Evolutionary conservation across 345 rosid genomes (phyloP).

Genomic region (Lepidium aucheri): DNA sequence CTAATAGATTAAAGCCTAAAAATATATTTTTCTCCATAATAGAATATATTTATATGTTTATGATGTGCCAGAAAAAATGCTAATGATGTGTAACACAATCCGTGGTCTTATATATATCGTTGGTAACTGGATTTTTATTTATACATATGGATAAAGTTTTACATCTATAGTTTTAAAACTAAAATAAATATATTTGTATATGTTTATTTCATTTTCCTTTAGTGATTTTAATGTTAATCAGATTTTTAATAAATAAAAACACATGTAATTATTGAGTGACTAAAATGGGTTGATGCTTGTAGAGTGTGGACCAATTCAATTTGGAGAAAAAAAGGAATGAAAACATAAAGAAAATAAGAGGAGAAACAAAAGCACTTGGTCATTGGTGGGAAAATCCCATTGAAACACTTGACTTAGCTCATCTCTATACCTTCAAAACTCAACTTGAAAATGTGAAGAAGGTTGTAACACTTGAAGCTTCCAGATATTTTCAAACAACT

Average conservation of each 20-base stretch:
- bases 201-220: too few relatives aligned
- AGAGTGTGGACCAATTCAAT: constrained; percentile 27
- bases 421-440: constrained; percentile 30
- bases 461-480: constrained; percentile 26
- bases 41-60: not conserved
- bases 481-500: not conserved
- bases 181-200: too few relatives aligned
- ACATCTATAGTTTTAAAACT: too few relatives aligned
- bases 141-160: too few relatives aligned
- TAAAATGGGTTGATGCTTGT: not conserved
- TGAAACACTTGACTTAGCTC: constrained; percentile 21
- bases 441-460: constrained; percentile 34
- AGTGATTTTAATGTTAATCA: too few relatives aligned
- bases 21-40: not conserved
- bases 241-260: too few relatives aligned
- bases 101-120: too few relatives aligned
- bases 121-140: too few relatives aligned
- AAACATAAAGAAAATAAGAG: constrained; percentile 30
- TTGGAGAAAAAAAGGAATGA: constrained; percentile 37
- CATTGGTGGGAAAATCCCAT: constrained; percentile 51
- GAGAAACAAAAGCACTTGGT: not conserved
- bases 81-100: too few relatives aligned
- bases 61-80: too few relatives aligned
- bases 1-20: not conserved
- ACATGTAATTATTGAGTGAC: not conserved